Conservation (phyloP, 169 alveolate species). For the Plasmodium fragile region DNA sequence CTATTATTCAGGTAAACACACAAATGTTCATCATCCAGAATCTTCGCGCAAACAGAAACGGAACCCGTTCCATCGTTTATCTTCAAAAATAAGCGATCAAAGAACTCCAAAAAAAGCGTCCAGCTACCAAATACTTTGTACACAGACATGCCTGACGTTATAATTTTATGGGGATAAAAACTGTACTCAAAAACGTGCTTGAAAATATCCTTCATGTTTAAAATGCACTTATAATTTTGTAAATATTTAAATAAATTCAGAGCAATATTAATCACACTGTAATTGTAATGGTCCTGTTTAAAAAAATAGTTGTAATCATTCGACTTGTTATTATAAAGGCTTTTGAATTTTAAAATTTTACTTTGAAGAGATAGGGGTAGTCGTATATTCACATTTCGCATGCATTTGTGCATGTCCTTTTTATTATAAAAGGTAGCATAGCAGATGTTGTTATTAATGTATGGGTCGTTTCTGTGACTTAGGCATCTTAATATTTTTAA, state of each 20-base stretch:
- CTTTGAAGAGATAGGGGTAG: conserved; percentile 85
- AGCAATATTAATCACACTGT: conserved; percentile 78
- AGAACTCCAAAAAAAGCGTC: conserved; percentile 74
- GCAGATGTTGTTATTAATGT: conserved; percentile 89
- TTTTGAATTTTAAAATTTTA: conserved; percentile 84
- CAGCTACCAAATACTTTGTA: conserved; percentile 80
- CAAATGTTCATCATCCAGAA: conserved; percentile 55
- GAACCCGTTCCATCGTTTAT: conserved; percentile 15
- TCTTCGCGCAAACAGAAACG: conserved; percentile 27
- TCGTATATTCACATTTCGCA: conserved; percentile 81
- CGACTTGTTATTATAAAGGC: conserved; percentile 83
- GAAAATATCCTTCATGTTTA: conserved; percentile 72
- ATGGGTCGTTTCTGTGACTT: conserved; percentile 91
- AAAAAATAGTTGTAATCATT: conserved; percentile 84
- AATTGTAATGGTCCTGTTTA: conserved; percentile 83
- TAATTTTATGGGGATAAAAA: conserved; percentile 81
- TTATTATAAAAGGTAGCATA: conserved; percentile 85
- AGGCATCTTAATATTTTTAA: conserved; percentile 85
- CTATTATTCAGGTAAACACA: conserved; percentile 47
- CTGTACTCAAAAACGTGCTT: conserved; percentile 80
- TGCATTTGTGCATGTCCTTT: conserved; percentile 77
- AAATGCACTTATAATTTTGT: conserved; percentile 58
- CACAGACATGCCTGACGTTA: conserved; percentile 82
- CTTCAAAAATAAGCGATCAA: conserved; percentile 31
- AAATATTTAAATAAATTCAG: conserved; percentile 78